Conservation (phyloP, 2,329 filamentous ascomycete genomes). For the Thielaviopsis musarum region DNA sequence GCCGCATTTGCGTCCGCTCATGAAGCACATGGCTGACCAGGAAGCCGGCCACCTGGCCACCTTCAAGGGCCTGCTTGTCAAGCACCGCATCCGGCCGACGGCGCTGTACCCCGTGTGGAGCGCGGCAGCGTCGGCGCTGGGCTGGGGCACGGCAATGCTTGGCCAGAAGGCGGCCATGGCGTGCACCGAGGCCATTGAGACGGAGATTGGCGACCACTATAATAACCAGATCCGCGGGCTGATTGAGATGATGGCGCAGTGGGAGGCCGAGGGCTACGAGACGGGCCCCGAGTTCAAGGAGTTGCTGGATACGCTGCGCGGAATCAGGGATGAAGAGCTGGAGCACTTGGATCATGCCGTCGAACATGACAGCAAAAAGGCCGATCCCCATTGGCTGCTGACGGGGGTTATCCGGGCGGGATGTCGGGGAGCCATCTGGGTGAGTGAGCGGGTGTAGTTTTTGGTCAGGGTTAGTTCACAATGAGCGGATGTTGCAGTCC, state of each 20-base stretch:
- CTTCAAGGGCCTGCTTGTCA: conserved; percentile 69
- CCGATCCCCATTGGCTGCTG: conserved; percentile 74
- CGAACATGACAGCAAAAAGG: conserved; percentile 80
- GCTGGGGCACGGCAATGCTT: conserved; percentile 79
- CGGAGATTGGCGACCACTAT: conserved; percentile 92
- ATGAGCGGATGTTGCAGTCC: background rate
- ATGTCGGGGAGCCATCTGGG: conserved; percentile 83
- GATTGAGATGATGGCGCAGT: conserved; percentile 62
- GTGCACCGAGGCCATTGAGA: conserved; percentile 95
- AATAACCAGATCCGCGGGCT: conserved; percentile 77
- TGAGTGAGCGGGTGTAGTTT: conserved; percentile 53
- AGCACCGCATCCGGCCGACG: conserved; percentile 81
- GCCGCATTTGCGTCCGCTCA: conserved; percentile 74
- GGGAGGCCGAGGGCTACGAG: conserved; percentile 62
- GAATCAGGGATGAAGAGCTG: conserved; percentile 86
- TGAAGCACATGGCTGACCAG: conserved; percentile 98
- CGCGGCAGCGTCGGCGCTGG: conserved; percentile 59
- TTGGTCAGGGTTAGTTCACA: background rate
- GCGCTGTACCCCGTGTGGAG: conserved; percentile 87
- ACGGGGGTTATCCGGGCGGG: conserved; percentile 79
- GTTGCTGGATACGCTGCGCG: conserved; percentile 56
- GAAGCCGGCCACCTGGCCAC: conserved; percentile 74
- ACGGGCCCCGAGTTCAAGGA: conserved; percentile 61
- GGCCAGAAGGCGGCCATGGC: conserved; percentile 94
- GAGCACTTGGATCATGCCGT: conserved; percentile 95